A percentile compares a stretch with the other conserved stretches of the same genome.
phyloP scores from a whole-genome alignment of 257 asterid genomes.

The Rehmannia glutinosa region DNA sequence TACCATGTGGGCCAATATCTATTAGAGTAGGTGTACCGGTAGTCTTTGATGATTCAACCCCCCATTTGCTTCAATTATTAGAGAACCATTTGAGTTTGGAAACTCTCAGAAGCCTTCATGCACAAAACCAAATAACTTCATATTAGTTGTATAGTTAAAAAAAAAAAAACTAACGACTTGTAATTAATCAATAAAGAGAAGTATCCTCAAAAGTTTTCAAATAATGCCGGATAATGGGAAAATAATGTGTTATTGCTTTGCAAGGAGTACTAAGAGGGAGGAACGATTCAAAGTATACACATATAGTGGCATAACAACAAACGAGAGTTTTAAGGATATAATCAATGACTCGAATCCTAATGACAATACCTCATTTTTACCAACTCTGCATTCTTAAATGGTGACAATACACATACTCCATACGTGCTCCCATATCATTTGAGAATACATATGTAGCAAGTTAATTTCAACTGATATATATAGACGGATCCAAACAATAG shows the following conservation, averaged over 20 bases:
- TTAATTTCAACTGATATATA: too few relatives aligned
- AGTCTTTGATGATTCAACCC: slow-evolving; percentile 97
- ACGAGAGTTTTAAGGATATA: too few relatives aligned
- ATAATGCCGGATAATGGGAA: not conserved
- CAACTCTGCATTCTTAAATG: too few relatives aligned
- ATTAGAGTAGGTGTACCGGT: slow-evolving; percentile 62
- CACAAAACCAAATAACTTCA: slow-evolving; percentile 18
- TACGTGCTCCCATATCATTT: too few relatives aligned
- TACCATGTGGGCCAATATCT: not conserved
- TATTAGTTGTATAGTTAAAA: slow-evolving; percentile 8
- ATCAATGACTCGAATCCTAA: too few relatives aligned
- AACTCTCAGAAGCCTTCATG: slow-evolving; percentile 52
- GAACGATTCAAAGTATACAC: not conserved
- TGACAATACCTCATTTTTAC: too few relatives aligned
- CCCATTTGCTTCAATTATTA: slow-evolving; percentile 97
- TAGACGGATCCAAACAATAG: too few relatives aligned
- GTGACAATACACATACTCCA: too few relatives aligned
- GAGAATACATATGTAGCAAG: too few relatives aligned
- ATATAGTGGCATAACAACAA: not conserved
- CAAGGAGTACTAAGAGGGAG: not conserved
- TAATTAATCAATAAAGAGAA: not conserved
- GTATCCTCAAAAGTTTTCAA: not conserved
- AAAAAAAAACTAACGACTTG: not conserved
- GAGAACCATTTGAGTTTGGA: slow-evolving; percentile 78
- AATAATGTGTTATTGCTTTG: not conserved